phyloP scores from a whole-genome alignment of 805 yeast species.

The Yarrowia osloensis region DNA sequence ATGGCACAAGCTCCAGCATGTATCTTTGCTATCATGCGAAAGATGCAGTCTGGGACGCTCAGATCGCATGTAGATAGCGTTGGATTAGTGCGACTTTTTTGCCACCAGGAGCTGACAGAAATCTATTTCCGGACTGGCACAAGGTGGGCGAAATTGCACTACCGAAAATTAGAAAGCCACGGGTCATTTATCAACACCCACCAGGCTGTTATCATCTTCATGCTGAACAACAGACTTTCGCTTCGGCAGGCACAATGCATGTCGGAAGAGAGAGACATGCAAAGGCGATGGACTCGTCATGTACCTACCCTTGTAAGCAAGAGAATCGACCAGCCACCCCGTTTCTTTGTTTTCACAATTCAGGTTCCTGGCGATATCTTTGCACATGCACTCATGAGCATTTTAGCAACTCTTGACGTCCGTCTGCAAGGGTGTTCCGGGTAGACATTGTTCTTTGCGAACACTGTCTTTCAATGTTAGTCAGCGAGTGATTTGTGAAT shows the following conservation, averaged over 20 bases:
- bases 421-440: background rate
- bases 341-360: background rate
- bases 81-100: no score
- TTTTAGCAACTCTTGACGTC: background rate
- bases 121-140: no score
- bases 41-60: background rate
- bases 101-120: no score
- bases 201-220: no score
- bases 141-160: no score
- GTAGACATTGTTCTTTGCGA: no score
- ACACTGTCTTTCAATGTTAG: no score
- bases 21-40: background rate
- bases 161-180: no score
- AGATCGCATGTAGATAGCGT: background rate
- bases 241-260: conserved; percentile 5
- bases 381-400: background rate
- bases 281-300: background rate
- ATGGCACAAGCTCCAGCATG: background rate
- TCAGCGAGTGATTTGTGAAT: no score
- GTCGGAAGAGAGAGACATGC: background rate
- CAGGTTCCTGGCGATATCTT: background rate
- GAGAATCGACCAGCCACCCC: background rate
- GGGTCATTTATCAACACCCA: no score
- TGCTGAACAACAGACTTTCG: background rate
- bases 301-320: background rate